Evolutionary conservation across 2,329 filamentous ascomycete species (phyloP), one percentile per base, ranked within the genome.

Genomic region (Diaporthe capsici): DNA sequence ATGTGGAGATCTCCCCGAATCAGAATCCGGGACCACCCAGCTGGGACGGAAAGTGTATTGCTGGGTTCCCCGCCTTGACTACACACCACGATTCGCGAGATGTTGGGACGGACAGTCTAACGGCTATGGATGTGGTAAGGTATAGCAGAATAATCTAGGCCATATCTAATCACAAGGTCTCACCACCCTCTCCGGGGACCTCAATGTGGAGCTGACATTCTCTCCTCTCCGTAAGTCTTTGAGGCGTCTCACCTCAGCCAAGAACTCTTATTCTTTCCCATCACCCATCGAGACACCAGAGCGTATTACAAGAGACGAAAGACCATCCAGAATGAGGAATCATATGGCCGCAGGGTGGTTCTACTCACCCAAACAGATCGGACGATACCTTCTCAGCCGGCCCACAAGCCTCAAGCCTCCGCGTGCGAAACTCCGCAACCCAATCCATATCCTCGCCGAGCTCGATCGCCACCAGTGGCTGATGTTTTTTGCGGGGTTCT

Each of bases 381-480:
- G 63, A 25, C 44, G 31, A 0, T 68, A 68, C 22, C 47, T 68
- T 12, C 47, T 53, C 4, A 47, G 5, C 8, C 31, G 68, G n/a
- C 68, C 51, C 0, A n/a, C 51, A 22, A 58, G 51, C 68, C 68
- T 71, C 25, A 47, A 71, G 37, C 51, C 68, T n/a, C 68, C 68
- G 1, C 51, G 68, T 25, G 39, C 68, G 25, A 71, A 58, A n/a
- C 68, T 58, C 10, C 68, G 68, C 68, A 71, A 58, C 28, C 68
- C 68, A 2, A 34, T 57, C 49, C 67, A 44, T 9, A 28, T 71
- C 51, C 51, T 71, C 7, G 4, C 17, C 17, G 68, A 71, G 51
- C 68, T 71, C 25, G 68, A 71, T 37, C 25, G 37, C 37, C 68
- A 71, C 42, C 61, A 71, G 17, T 71, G 68, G 68, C 68, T 57